Evolutionary conservation across 2,329 filamentous ascomycete genomes (phyloP).

Genomic region (Cryphonectria japonica): DNA sequence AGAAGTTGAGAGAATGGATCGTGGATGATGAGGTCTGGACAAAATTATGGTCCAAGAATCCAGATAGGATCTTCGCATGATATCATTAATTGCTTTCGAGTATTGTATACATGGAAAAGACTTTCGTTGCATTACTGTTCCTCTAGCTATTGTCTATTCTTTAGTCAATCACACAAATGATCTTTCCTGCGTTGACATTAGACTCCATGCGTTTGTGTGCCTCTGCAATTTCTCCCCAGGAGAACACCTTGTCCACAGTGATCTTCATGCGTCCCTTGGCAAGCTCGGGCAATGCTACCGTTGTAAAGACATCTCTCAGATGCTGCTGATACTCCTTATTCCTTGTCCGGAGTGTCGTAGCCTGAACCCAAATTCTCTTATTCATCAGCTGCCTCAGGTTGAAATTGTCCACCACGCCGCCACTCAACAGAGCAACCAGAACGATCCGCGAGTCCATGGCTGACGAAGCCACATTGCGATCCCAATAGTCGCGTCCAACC

Average conservation of each 20-base stretch:
- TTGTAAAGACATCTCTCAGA: not conserved
- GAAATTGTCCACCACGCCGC: not conserved
- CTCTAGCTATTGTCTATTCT: not conserved
- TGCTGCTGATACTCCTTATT: constrained; percentile 4
- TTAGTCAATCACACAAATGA: not conserved
- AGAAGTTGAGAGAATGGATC: constrained; percentile 32
- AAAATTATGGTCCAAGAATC: constrained; percentile 33
- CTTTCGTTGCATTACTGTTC: not conserved
- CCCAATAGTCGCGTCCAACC: constrained; percentile 18
- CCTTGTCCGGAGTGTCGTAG: not conserved
- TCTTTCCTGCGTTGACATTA: not conserved
- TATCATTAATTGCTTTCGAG: not conserved
- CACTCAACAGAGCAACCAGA: constrained; percentile 1
- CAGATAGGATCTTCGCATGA: constrained; percentile 30
- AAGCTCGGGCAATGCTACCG: not conserved
- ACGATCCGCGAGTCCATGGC: constrained; percentile 3
- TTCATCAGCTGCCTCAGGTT: constrained; percentile 4
- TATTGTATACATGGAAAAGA: not conserved
- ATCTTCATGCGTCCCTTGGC: not conserved
- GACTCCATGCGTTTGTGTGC: constrained; percentile 3
- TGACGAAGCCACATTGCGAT: constrained; percentile 7
- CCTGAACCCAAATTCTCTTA: constrained; percentile 1
- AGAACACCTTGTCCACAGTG: not conserved
- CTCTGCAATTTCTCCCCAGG: not conserved
- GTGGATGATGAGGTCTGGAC: constrained; percentile 32